Percentiles rank a stretch among this genome's conserved stretches.
Evolutionary conservation across 768 basidiomycete species (phyloP).

Genomic region (Leccinum incarnatum): DNA sequence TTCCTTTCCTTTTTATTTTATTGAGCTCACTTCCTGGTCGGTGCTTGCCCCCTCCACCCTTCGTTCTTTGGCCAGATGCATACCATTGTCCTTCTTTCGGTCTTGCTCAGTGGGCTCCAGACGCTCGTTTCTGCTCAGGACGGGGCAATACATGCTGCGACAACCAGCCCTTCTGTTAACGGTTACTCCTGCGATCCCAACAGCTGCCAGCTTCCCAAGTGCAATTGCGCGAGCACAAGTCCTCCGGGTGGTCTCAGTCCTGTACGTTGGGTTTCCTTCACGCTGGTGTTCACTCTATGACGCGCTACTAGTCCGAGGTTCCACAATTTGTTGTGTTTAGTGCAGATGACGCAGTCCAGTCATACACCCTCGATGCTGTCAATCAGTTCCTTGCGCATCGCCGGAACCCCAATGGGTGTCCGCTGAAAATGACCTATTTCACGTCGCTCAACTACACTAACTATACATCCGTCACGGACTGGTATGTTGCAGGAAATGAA

Average conservation of each 20-base stretch:
- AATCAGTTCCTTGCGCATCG: conserved; percentile 3
- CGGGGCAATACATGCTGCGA: not conserved
- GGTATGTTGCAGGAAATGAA: conserved; percentile 6
- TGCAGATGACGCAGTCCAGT: conserved; percentile 3
- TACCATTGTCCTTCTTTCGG: not conserved
- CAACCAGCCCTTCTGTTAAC: not conserved
- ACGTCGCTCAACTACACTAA: conserved; percentile 7
- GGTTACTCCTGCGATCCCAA: not conserved
- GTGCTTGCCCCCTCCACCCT: not conserved
- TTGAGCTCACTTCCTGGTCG: not conserved
- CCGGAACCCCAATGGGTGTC: not conserved
- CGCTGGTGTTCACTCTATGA: not conserved
- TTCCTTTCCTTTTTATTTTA: not conserved
- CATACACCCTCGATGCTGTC: conserved; percentile 2
- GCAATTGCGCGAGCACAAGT: conserved; percentile 1
- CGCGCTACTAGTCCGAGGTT: not conserved
- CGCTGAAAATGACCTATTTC: conserved; percentile 4
- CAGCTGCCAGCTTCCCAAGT: conserved; percentile 2
- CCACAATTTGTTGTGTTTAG: conserved; percentile 1
- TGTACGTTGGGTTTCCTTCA: not conserved
- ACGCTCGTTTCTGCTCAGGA: not conserved
- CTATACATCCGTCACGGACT: conserved; percentile 8
- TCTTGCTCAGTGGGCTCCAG: not conserved
- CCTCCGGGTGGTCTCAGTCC: conserved; percentile 3
- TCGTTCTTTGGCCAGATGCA: not conserved